phyloP scores from a whole-genome alignment of 2,329 filamentous ascomycete genomes.

The Simplicillium aogashimaense region DNA sequence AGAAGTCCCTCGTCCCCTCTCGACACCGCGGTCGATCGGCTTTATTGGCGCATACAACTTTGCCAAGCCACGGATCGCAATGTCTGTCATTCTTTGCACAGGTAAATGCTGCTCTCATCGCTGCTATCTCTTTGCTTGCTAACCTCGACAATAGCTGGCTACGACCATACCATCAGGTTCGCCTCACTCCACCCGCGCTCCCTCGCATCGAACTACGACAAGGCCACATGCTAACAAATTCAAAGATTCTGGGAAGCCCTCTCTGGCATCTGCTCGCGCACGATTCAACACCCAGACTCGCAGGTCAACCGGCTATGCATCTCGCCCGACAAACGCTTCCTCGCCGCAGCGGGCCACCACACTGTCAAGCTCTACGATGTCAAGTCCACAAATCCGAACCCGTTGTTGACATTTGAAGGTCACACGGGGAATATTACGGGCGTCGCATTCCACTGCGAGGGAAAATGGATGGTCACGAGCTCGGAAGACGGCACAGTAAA shows the following conservation, averaged over 20 bases:
- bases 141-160: conserved; percentile 34
- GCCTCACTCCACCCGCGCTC: conserved; percentile 6
- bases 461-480: conserved; percentile 99
- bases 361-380: conserved; percentile 98
- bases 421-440: conserved; percentile 95
- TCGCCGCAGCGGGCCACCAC: conserved; percentile 70
- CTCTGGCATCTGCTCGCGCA: conserved; percentile 94
- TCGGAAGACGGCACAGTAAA: conserved; percentile 95
- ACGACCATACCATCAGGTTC: conserved; percentile 54
- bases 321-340: conserved; percentile 92
- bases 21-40: neutral
- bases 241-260: conserved; percentile 94
- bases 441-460: conserved; percentile 95
- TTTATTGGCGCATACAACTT: too few relatives aligned
- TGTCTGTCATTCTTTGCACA: conserved; percentile 56
- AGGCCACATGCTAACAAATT: conserved; percentile 7
- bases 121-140: conserved; percentile 2
- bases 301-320: conserved; percentile 98
- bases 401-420: conserved; percentile 87
- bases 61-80: conserved; percentile 16
- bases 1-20: neutral
- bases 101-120: conserved; percentile 27
- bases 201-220: neutral
- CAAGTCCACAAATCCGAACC: conserved; percentile 93
- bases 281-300: conserved; percentile 95